phyloP scores from a whole-genome alignment of 2,329 filamentous ascomycete genomes.

The Dactylella cylindrospora region DNA sequence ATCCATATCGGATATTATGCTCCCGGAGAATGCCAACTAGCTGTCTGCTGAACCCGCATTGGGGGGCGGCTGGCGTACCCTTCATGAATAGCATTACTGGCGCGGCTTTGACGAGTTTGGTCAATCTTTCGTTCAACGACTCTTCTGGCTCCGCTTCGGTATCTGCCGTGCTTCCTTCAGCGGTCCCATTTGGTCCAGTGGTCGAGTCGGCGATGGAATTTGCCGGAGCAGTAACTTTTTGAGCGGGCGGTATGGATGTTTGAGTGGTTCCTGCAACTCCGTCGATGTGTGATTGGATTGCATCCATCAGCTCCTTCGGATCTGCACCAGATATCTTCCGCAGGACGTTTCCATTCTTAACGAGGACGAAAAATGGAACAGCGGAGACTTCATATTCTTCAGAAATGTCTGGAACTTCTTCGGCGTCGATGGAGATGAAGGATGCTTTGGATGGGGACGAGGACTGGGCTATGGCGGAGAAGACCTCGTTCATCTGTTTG shows the following conservation, averaged over 20 bases:
- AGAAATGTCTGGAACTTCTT: conserved; percentile 87
- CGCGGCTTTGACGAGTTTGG: conserved; percentile 86
- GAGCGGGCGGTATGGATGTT: conserved; percentile 48
- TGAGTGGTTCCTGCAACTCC: conserved; percentile 52
- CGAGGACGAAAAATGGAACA: conserved; percentile 85
- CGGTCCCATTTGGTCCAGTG: conserved; percentile 51
- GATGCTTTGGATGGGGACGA: conserved; percentile 59
- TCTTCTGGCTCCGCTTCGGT: conserved; percentile 69
- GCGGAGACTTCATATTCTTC: conserved; percentile 93
- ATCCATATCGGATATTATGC: conserved; percentile 90
- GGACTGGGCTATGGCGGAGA: conserved; percentile 21
- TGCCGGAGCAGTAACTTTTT: conserved; percentile 48
- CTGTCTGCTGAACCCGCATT: conserved; percentile 92
- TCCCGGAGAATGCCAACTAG: conserved; percentile 83
- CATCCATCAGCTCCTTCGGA: conserved; percentile 76
- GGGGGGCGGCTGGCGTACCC: conserved; percentile 81
- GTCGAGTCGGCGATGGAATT: conserved; percentile 45
- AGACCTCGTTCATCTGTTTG: conserved; percentile 71
- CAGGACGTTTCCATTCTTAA: conserved; percentile 72
- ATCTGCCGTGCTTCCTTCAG: conserved; percentile 49
- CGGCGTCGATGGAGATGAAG: conserved; percentile 90
- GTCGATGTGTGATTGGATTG: conserved; percentile 76
- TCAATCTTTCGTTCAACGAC: conserved; percentile 77
- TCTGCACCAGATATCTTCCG: conserved; percentile 90
- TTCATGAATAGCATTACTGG: conserved; percentile 99